Conservation (phyloP, 345 rosid genomes). For the Brassica juncea region DNA sequence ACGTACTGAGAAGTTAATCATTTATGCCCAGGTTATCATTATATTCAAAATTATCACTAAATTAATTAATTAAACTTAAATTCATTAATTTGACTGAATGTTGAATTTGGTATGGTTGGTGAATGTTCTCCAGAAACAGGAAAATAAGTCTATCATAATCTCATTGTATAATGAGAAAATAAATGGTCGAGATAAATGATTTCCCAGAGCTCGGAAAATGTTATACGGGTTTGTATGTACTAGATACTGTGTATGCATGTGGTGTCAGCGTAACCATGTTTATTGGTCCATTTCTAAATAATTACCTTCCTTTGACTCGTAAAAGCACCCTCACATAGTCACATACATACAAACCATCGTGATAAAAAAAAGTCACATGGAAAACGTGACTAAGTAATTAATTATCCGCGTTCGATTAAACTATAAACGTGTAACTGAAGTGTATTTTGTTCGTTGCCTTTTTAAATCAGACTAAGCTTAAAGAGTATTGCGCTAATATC, state of each 20-base stretch:
- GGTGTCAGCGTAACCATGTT: neutral
- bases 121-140: neutral
- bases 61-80: neutral
- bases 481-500: neutral
- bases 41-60: neutral
- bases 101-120: neutral
- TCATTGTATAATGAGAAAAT: neutral
- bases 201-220: neutral
- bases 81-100: neutral
- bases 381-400: neutral
- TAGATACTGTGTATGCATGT: neutral
- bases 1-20: neutral
- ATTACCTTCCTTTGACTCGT: conserved; percentile 8
- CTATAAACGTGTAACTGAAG: neutral
- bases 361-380: neutral
- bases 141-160: neutral
- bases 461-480: neutral
- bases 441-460: neutral
- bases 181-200: neutral
- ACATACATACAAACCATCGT: too few species aligned
- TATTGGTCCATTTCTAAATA: conserved; percentile 7
- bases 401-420: neutral
- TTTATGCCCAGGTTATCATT: neutral
- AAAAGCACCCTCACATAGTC: neutral
- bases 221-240: neutral